Evolutionary conservation across 225 moss, liverwort and hornwort genomes (phyloP).

Genomic region (Bryum argenteum): DNA sequence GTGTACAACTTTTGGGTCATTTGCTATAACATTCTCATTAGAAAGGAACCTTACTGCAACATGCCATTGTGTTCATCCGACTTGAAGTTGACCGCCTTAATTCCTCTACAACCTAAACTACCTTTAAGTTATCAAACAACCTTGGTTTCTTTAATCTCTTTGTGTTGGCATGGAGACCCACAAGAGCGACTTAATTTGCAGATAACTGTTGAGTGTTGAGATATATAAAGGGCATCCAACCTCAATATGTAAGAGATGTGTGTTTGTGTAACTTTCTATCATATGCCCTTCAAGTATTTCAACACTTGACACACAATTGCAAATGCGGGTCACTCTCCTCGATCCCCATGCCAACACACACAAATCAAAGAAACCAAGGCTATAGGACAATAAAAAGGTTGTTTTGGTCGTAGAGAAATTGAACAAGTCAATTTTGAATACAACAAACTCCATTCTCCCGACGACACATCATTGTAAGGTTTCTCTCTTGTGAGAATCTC

Average conservation of each 20-base stretch:
- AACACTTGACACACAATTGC: conserved; percentile 9
- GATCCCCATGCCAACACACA: conserved; percentile 33
- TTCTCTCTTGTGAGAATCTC: conserved; percentile 19
- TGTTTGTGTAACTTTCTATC: no score
- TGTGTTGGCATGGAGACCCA: conserved; percentile 36
- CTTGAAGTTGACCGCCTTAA: not conserved
- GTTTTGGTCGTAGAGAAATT: not conserved
- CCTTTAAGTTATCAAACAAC: not conserved
- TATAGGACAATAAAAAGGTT: conserved; percentile 1
- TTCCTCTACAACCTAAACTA: conserved; percentile 17
- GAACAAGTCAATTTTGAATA: conserved; percentile 5
- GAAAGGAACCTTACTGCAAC: not conserved
- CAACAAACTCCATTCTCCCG: fast-evolving
- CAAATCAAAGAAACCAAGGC: conserved; percentile 16
- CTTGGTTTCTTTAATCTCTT: conserved; percentile 20
- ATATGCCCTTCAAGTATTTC: conserved; percentile 28
- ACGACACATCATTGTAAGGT: not conserved
- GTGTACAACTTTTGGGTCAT: conserved; percentile 32
- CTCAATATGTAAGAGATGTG: no score
- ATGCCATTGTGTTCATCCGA: not conserved
- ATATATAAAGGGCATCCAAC: conserved; percentile 24
- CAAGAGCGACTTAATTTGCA: conserved; percentile 5
- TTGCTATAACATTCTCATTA: conserved; percentile 21
- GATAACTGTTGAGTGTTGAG: conserved; percentile 25
- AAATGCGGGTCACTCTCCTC: conserved; percentile 14